Percentiles rank a stretch among this genome's conserved stretches.
phyloP scores from a whole-genome alignment of 345 rosid species.

The Syzygium oleosum region DNA sequence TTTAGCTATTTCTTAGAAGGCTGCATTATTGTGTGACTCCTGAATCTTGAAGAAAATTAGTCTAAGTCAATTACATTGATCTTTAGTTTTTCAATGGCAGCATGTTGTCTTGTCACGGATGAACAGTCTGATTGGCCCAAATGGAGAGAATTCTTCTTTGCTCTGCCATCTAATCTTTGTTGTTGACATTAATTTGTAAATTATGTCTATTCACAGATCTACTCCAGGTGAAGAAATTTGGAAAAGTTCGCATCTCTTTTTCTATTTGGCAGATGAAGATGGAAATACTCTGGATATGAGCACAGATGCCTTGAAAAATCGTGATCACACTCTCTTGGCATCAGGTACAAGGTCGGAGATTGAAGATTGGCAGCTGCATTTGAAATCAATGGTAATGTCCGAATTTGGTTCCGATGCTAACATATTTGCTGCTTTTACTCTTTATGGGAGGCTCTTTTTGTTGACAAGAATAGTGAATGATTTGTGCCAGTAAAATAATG shows the following conservation, averaged over 20 bases:
- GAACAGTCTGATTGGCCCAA: background rate
- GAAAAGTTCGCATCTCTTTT: constrained; percentile 57
- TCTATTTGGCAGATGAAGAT: constrained; percentile 84
- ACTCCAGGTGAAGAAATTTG: constrained; percentile 32
- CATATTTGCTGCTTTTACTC: background rate
- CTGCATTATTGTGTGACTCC: background rate
- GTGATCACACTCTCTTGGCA: constrained; percentile 44
- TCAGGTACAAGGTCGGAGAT: constrained; percentile 58
- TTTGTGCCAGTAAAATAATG: background rate
- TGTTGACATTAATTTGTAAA: background rate
- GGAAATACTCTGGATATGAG: constrained; percentile 47
- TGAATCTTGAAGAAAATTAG: background rate
- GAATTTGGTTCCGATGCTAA: background rate
- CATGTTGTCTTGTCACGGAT: background rate
- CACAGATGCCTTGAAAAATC: constrained; percentile 14
- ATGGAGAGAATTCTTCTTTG: background rate
- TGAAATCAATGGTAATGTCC: constrained; percentile 48
- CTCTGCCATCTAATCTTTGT: background rate
- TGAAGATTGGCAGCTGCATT: constrained; percentile 84
- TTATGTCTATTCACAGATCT: constrained; percentile 12
- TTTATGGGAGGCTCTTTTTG: background rate
- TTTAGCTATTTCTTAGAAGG: background rate
- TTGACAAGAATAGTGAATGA: background rate
- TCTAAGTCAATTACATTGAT: background rate
- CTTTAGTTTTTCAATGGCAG: background rate